A percentile compares a stretch with the other conserved stretches of the same genome.
These are phyloP conservation scores for Piper longum DNA, from an alignment of 164 flowering plant species.

Conservation along the genomic window DNA sequence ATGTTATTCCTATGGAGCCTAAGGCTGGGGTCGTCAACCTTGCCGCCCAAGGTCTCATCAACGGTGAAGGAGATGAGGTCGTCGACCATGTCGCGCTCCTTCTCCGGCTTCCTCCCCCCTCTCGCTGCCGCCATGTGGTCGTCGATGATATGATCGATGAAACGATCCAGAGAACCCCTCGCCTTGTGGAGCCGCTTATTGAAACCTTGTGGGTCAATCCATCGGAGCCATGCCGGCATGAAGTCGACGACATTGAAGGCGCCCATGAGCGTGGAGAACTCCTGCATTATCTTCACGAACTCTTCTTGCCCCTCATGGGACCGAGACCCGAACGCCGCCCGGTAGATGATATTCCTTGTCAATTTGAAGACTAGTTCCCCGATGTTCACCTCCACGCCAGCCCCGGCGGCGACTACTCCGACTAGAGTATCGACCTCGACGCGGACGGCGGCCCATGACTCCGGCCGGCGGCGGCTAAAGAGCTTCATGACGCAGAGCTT, in stretches of 20 bases:
- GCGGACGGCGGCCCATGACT: constrained; percentile 71
- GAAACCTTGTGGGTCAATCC: constrained; percentile 52
- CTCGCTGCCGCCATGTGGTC: constrained; percentile 34
- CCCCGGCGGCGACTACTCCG: constrained; percentile 8
- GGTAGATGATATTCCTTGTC: constrained; percentile 38
- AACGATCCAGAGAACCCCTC: constrained; percentile 38
- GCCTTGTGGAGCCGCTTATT: constrained; percentile 31
- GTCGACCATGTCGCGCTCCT: constrained; percentile 58
- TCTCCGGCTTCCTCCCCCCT: constrained; percentile 6
- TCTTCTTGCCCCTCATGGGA: constrained; percentile 44
- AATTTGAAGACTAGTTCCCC: constrained; percentile 52
- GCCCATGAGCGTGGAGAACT: constrained; percentile 68
- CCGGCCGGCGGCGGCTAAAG: constrained; percentile 64
- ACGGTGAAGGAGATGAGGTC: constrained; percentile 47
- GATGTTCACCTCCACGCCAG: constrained; percentile 32
- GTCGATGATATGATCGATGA: constrained; percentile 58
- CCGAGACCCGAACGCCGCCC: constrained; percentile 66
- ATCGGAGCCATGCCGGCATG: constrained; percentile 42
- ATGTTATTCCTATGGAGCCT: constrained; percentile 53
- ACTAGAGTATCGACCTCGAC: constrained; percentile 50
- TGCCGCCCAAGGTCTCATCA: constrained; percentile 16
- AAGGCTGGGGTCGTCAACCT: constrained; percentile 31
- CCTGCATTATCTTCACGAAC: constrained; percentile 53
- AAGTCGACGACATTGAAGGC: constrained; percentile 69
- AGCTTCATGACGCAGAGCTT: constrained; percentile 77